Percentiles rank a stretch among this genome's conserved stretches.
Evolutionary conservation across 1,284 basidiomycete species (phyloP).

Genomic region (Omphalotus olearius): DNA sequence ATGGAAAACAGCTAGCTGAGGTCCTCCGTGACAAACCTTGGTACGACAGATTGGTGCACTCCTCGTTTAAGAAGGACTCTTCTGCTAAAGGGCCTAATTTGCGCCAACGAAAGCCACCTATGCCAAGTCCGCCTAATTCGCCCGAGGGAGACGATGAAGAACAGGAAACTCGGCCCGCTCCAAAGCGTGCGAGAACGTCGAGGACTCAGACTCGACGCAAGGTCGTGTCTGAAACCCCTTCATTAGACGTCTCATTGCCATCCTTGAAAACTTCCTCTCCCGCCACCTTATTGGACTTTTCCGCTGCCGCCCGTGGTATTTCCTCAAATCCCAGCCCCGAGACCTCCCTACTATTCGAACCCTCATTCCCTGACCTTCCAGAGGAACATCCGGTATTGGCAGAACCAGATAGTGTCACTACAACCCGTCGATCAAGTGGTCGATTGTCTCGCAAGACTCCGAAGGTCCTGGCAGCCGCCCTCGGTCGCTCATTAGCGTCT

Average conservation of each 20-base stretch:
- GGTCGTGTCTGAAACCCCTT: neutral
- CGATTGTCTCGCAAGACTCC: neutral
- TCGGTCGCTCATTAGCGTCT: neutral
- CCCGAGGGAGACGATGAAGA: neutral
- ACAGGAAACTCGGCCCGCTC: neutral
- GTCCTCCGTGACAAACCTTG: conserved; percentile 20
- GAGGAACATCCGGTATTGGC: neutral
- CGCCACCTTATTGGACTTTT: too few species aligned
- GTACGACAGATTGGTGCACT: conserved; percentile 29
- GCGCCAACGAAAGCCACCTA: conserved; percentile 29
- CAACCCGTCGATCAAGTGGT: neutral
- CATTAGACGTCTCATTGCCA: neutral
- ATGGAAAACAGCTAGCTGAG: conserved; percentile 9
- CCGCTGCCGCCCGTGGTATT: neutral
- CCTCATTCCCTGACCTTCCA: neutral
- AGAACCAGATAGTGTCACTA: too few species aligned
- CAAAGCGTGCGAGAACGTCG: neutral
- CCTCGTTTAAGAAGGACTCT: conserved; percentile 21
- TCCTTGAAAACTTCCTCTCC: neutral
- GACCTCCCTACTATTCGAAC: neutral
- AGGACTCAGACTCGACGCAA: conserved; percentile 1
- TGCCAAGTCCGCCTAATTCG: neutral
- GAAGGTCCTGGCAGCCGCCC: neutral
- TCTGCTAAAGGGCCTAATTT: conserved; percentile 27
- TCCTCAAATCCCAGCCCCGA: neutral